Base-by-base conservation (phyloP, 1,284 basidiomycete species). In the Sphagnurus paluster region DNA sequence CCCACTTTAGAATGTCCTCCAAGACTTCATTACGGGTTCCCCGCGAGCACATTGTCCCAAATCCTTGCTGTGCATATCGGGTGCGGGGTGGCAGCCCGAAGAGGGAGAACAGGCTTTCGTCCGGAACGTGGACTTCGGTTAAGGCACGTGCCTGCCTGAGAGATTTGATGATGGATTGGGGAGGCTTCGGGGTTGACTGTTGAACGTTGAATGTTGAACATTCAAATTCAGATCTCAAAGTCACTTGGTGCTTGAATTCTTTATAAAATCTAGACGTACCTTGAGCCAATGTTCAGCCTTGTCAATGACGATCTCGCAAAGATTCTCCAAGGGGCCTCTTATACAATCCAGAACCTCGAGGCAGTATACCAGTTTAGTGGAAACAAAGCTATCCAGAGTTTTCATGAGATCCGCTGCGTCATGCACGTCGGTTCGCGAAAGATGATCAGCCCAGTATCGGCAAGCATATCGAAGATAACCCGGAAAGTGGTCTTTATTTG, bases 401-500 rank as follows among this genome's bases (percentile, higher is more conserved):
- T 29, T n/a, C n/a, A 53, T 28, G 20, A 53, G 44, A 14, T 46
- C 47, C 10, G 19, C 21, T 9, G 41, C 42, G 33, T 47, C 20
- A 11, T 30, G 26, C n/a, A 36, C 36, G 11, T 45, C 19, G 4
- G 41, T 37, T 17, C 24, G 39, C 17, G 39, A 47, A 20, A 55
- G 30, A 34, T 55, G 53, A 47, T 52, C 47, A n/a, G 48, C 50
- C 53, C 53, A 55, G 35, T 46, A 50, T 3, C 53, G 48, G 42
- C 50, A 52, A 25, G 53, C 53, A 28, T 52, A 55, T 20, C 38
- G 42, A 33, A 55, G 50, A 29, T 24, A 40, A 23, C 48, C 42
- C 24, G 46, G 47, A 25, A 49, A 42, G 17, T 55, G 41, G 26
- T 49, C 50, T n/a, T n/a, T n/a, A n/a, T n/a, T n/a, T n/a, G n/a